Evolutionary conservation across 164 flowering plant species (phyloP).

Genomic region (Chloranthus sessilifolius): DNA sequence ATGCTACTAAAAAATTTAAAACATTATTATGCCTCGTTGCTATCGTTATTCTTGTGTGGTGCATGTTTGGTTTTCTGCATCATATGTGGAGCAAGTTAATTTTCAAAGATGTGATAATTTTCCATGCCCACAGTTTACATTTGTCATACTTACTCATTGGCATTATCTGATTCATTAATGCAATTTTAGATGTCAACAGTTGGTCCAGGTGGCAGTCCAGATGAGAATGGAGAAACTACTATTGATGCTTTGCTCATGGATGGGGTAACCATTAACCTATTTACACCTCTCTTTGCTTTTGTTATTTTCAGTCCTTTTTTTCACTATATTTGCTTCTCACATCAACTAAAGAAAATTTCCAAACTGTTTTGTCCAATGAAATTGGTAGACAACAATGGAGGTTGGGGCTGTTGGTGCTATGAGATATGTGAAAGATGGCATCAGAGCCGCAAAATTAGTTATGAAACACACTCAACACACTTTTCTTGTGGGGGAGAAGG

Average conservation of each 20-base stretch:
- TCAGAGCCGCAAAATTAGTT: slow-evolving; percentile 83
- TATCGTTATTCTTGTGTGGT: no score
- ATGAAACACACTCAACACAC: slow-evolving; percentile 87
- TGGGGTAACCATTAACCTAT: slow-evolving; percentile 49
- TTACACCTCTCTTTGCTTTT: background rate
- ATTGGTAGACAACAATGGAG: slow-evolving; percentile 86
- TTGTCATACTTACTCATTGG: background rate
- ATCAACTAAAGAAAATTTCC: background rate
- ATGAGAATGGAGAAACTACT: slow-evolving; percentile 96
- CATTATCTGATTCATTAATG: background rate
- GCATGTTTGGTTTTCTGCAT: no score
- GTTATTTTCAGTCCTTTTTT: slow-evolving; percentile 1
- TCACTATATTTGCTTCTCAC: background rate
- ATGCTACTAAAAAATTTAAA: no score
- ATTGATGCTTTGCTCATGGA: slow-evolving; percentile 94
- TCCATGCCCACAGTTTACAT: no score
- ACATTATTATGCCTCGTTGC: no score
- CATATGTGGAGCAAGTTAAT: no score
- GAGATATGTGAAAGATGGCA: slow-evolving; percentile 86
- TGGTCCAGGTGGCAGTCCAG: slow-evolving; percentile 99
- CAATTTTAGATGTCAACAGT: slow-evolving; percentile 36
- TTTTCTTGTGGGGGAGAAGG: slow-evolving; percentile 85
- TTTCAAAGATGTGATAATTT: no score
- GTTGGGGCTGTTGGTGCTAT: slow-evolving; percentile 98
- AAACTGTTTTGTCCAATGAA: slow-evolving; percentile 34